These are phyloP conservation scores for Macrophomina pseudophaseolina DNA, from an alignment of 2,329 filamentous ascomycete species.

Conservation along the genomic window DNA sequence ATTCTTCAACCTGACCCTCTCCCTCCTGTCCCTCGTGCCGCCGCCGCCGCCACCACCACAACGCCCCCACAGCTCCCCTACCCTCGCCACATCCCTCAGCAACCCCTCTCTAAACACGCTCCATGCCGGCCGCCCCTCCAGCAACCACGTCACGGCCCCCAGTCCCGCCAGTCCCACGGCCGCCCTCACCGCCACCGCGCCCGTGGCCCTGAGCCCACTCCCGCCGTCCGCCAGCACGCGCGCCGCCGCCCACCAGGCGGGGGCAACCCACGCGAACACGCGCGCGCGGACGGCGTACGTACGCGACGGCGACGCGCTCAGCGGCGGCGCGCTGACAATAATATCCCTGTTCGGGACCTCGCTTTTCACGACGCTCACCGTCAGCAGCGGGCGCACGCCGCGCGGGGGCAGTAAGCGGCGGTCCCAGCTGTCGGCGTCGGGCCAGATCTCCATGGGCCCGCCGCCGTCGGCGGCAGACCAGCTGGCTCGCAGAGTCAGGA, in stretches of 20 bases:
- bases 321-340: constrained; percentile 9
- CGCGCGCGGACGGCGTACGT: background rate
- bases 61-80: background rate
- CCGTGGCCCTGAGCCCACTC: background rate
- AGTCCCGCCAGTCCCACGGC: background rate
- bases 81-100: background rate
- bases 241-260: background rate
- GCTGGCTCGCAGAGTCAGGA: constrained; percentile 6
- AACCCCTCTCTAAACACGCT: background rate
- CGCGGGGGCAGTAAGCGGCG: background rate
- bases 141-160: background rate
- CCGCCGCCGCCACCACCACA: background rate
- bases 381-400: constrained; percentile 15
- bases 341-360: constrained; percentile 6
- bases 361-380: constrained; percentile 11
- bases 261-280: background rate
- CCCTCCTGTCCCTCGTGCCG: background rate
- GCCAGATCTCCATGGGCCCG: constrained; percentile 22
- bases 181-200: background rate
- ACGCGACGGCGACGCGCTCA: background rate
- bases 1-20: background rate
- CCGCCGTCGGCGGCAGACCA: constrained; percentile 1
- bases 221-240: background rate
- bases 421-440: constrained; percentile 15
- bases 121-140: background rate